phyloP scores from a whole-genome alignment of 208 protist genomes.

The Wallacemonas sp. region DNA sequence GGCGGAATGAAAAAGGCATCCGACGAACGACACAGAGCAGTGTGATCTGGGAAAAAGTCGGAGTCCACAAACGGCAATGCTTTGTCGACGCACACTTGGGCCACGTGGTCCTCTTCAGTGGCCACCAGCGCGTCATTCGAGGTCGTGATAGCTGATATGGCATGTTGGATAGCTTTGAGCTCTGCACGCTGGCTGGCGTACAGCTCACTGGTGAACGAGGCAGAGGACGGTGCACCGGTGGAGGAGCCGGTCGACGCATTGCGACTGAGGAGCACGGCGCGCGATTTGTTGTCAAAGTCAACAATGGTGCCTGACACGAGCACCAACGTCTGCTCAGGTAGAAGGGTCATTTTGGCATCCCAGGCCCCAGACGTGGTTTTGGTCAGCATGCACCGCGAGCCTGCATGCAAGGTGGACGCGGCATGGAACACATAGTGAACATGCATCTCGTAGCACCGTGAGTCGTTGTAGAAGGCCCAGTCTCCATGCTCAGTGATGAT shows the following conservation, averaged over 20 bases:
- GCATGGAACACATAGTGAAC: conserved; percentile 44
- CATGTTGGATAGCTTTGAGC: not conserved
- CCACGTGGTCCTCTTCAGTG: conserved; percentile 13
- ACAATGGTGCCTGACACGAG: conserved; percentile 48
- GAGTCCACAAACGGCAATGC: conserved; percentile 55
- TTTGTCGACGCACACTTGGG: conserved; percentile 27
- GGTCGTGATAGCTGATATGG: conserved; percentile 22
- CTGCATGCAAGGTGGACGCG: conserved; percentile 18
- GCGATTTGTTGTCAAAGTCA: conserved; percentile 40
- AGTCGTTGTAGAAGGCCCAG: conserved; percentile 81
- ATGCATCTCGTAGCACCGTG: conserved; percentile 43
- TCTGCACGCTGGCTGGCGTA: not conserved
- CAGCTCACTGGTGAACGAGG: not conserved
- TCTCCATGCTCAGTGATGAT: conserved; percentile 45
- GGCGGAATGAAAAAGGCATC: conserved; percentile 26
- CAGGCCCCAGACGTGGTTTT: conserved; percentile 4
- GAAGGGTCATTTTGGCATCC: conserved; percentile 36
- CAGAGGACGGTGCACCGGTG: no score
- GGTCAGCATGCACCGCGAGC: not conserved
- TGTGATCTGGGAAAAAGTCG: conserved; percentile 39
- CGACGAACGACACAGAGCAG: conserved; percentile 28
- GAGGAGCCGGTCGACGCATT: not conserved
- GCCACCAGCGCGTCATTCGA: conserved; percentile 26
- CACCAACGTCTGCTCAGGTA: conserved; percentile 45
- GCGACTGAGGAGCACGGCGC: conserved; percentile 22